Conservation (phyloP, 192 early-diverging fungal species). For the Radiomyces spectabilis region DNA sequence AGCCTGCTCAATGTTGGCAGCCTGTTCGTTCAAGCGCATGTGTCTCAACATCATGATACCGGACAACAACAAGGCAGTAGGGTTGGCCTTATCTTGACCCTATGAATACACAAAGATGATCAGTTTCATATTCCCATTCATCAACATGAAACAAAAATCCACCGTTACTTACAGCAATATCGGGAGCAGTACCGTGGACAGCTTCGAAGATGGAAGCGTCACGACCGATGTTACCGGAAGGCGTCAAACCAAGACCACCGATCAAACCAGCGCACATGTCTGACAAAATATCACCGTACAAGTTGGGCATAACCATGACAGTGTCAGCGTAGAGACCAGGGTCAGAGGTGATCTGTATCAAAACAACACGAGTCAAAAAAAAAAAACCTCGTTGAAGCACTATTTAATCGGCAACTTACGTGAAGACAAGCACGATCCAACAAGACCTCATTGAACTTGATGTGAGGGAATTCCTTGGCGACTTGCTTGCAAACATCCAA, state of each 20-base stretch:
- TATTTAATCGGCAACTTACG: slow-evolving; percentile 14
- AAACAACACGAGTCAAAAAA: slow-evolving; percentile 1
- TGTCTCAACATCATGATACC: slow-evolving; percentile 98
- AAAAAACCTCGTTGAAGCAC: slow-evolving; percentile 1
- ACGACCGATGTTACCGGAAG: slow-evolving; percentile 97
- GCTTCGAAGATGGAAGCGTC: slow-evolving; percentile 98
- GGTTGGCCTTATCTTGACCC: slow-evolving; percentile 80
- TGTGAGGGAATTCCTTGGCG: slow-evolving; percentile 84
- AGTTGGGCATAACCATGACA: slow-evolving; percentile 99
- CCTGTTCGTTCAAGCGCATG: slow-evolving; percentile 79
- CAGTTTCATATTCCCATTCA: neutral
- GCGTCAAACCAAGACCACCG: slow-evolving; percentile 95
- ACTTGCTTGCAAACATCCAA: slow-evolving; percentile 87
- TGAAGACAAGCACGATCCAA: slow-evolving; percentile 90
- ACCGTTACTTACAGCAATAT: slow-evolving; percentile 75
- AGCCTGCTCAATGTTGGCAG: slow-evolving; percentile 81
- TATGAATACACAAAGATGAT: neutral
- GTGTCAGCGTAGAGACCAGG: slow-evolving; percentile 82
- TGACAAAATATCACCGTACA: slow-evolving; percentile 98
- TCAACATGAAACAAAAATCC: neutral
- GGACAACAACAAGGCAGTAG: slow-evolving; percentile 89
- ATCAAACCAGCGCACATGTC: slow-evolving; percentile 98
- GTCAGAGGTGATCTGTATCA: slow-evolving; percentile 82
- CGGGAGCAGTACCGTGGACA: slow-evolving; percentile 93
- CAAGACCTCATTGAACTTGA: slow-evolving; percentile 86